Evolutionary conservation across 1,139 yeast genomes (phyloP), one percentile per base, ranked within the genome.

Genomic region (Suhomyces terraborum): DNA sequence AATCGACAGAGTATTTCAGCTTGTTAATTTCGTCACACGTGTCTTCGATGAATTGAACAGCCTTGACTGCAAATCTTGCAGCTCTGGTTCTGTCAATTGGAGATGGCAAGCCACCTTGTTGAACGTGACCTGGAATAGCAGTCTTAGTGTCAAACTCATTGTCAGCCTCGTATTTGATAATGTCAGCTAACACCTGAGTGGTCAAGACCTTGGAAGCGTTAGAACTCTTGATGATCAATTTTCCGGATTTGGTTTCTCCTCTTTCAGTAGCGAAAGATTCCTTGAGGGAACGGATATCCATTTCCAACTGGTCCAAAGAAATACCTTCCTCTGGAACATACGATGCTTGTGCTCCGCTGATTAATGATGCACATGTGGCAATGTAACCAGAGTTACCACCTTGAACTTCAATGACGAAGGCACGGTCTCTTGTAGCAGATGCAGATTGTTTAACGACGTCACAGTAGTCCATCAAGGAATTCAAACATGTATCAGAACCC

Each of bases 311-410:
- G 37, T 75, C 74, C 54, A 93, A 73, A 29, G 82, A 69, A 45
- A 91, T 84, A 40, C 88, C 87, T 50, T 84, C 82, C 62, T 93
- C 98, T 10, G 98, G 98, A 14, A 89, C 88, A 62, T 91, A 93
- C 6, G 93, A 87, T 7, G 95, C 95, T 51, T 86, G 82, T 2
- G 98, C 95, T 46, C 98, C 98, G 35, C 93, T 85, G 37, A 88
- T 86, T 49, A 93, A 73, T n/a, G 94, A 91, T 27, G 91, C 84
- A 59, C 78, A 81, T 1, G 96, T 82, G 9, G 98, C 96, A 55
- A 93, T 82, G 63, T 80, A 93, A 23, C 98, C 98, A 7, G 95
- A 84, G 66, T 88, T 85, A 42, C 98, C 98, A 54, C 98, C 98
- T 72, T 93, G 98, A 25, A 88, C 95, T 58, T 93, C 98, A 48